Evolutionary conservation across 176 grass and related monocot genomes (phyloP).

Genomic region (Rhipidocladum racemiflorum): DNA sequence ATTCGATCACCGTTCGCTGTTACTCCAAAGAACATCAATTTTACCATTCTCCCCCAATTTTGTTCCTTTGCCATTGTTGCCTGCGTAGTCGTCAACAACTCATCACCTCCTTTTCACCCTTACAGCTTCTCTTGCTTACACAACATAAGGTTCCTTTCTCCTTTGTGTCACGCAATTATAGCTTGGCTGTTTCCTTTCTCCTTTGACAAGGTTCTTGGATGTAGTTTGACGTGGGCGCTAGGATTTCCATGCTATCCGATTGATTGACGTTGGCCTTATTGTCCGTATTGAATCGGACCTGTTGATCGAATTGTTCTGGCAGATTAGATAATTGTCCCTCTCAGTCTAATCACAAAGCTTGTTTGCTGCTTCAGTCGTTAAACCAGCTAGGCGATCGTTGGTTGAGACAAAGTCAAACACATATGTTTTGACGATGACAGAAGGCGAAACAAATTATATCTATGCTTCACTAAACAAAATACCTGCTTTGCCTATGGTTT

Average conservation of each 20-base stretch:
- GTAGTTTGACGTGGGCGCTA: neutral
- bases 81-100: neutral
- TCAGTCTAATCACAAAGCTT: neutral
- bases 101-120: neutral
- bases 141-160: neutral
- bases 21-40: neutral
- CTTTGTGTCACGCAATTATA: neutral
- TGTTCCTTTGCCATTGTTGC: neutral
- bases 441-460: neutral
- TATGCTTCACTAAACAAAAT: neutral
- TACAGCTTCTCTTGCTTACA: neutral
- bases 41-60: neutral
- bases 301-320: neutral
- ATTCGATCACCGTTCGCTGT: neutral
- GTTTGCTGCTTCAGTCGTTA: neutral
- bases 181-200: neutral
- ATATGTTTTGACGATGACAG: neutral
- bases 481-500: neutral
- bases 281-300: neutral
- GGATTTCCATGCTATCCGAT: neutral
- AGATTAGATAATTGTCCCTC: neutral
- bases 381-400: neutral
- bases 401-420: neutral
- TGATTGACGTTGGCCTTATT: neutral
- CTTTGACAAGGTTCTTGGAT: neutral